These are phyloP conservation scores for Cercospora nicotianae DNA, from an alignment of 2,329 filamentous ascomycete genomes.

Conservation along the genomic window DNA sequence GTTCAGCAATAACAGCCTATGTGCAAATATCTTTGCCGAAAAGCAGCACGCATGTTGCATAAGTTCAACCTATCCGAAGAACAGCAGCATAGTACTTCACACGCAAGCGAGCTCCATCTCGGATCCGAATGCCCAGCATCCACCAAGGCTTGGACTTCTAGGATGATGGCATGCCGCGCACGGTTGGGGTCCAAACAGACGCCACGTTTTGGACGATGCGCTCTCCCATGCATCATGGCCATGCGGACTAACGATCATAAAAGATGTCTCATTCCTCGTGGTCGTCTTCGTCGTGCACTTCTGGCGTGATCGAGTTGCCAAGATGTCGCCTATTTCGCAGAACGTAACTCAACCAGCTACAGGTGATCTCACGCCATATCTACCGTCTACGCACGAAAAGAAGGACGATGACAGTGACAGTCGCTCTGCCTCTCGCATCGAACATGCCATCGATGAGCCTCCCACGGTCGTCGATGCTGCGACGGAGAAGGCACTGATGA, in stretches of 20 bases:
- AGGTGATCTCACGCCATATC: not conserved
- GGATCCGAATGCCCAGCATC: not conserved
- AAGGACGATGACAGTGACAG: not conserved
- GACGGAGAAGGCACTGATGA: slow-evolving; percentile 52
- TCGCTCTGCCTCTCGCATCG: not conserved
- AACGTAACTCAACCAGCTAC: not conserved
- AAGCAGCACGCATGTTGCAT: not conserved
- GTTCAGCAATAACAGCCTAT: not conserved
- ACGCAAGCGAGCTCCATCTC: not conserved
- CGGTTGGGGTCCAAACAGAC: not conserved
- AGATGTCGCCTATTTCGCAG: not conserved
- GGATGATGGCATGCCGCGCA: slow-evolving; percentile 4
- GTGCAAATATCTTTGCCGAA: not conserved
- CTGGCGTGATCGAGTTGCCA: not conserved
- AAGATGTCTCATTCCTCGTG: not conserved
- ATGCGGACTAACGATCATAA: not conserved
- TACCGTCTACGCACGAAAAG: not conserved
- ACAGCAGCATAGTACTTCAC: not conserved
- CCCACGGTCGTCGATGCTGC: not conserved
- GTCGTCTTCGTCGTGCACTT: not conserved
- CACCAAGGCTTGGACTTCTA: not conserved
- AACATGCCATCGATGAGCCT: not conserved
- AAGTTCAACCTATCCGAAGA: not conserved
- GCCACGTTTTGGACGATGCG: not conserved
- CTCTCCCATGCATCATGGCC: not conserved